These are phyloP conservation scores for Phytophthora sansomeana DNA, from an alignment of 352 stramenopile species.

Conservation along the genomic window DNA sequence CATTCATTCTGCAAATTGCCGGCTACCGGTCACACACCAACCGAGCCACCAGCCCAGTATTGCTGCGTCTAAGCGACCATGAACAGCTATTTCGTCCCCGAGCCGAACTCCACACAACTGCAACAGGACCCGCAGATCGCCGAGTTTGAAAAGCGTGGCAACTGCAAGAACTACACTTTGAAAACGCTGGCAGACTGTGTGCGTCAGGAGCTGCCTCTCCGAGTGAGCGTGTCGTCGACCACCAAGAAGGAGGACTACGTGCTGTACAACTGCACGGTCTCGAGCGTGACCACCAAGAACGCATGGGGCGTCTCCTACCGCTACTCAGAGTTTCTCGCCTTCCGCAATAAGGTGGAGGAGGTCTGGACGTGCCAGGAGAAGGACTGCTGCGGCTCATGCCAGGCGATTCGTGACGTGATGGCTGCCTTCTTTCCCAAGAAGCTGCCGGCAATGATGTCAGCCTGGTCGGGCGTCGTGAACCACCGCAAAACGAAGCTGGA, in stretches of 20 bases:
- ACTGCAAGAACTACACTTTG: slow-evolving; percentile 57
- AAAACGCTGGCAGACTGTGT: slow-evolving; percentile 54
- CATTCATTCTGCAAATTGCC: slow-evolving; percentile 33
- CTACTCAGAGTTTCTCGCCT: slow-evolving; percentile 71
- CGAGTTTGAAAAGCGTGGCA: slow-evolving; percentile 38
- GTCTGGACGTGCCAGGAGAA: slow-evolving; percentile 57
- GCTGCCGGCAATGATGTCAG: slow-evolving; percentile 48
- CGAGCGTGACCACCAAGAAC: slow-evolving; percentile 57
- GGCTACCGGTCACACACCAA: slow-evolving; percentile 2
- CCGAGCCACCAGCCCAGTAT: background rate
- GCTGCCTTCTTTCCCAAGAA: slow-evolving; percentile 71
- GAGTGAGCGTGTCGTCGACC: slow-evolving; percentile 48
- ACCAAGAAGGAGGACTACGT: slow-evolving; percentile 58
- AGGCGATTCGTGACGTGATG: slow-evolving; percentile 75
- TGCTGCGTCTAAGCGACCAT: slow-evolving; percentile 12
- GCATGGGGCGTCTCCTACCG: slow-evolving; percentile 63
- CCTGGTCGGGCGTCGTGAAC: slow-evolving; percentile 45
- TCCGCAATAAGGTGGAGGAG: slow-evolving; percentile 65
- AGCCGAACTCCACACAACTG: slow-evolving; percentile 29
- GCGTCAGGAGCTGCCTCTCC: slow-evolving; percentile 56
- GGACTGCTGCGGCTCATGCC: slow-evolving; percentile 71
- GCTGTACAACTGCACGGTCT: slow-evolving; percentile 60
- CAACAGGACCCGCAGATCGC: slow-evolving; percentile 26
- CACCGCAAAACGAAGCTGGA: slow-evolving; percentile 69
- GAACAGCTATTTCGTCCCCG: slow-evolving; percentile 43